Evolutionary conservation across 116 monocot genomes (phyloP).

Genomic region (Iris pallida): DNA sequence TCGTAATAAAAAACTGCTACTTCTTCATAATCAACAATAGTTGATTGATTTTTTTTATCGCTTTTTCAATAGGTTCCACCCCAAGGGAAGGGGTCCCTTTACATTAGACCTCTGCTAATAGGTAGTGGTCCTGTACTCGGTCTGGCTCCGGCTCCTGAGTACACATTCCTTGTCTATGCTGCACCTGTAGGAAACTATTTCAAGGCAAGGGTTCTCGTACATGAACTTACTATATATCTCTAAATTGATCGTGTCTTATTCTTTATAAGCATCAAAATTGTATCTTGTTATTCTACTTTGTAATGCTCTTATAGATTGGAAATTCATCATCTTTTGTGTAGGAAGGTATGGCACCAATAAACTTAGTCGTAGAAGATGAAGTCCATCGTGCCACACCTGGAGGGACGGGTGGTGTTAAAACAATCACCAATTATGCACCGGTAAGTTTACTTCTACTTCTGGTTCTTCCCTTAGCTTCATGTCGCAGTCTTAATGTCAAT

Average conservation of each 20-base stretch:
- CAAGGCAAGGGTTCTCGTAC: too few relatives aligned
- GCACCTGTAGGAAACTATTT: slow-evolving; percentile 88
- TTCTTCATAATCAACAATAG: too few relatives aligned
- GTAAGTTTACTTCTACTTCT: slow-evolving; percentile 6
- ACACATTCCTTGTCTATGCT: slow-evolving; percentile 66
- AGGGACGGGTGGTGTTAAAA: slow-evolving; percentile 15
- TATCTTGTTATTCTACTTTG: too few relatives aligned
- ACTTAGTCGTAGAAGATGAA: too few relatives aligned
- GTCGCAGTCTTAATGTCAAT: too few relatives aligned
- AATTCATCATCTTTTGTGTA: too few relatives aligned
- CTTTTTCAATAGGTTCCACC: slow-evolving; percentile 93
- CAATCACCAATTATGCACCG: slow-evolving; percentile 18
- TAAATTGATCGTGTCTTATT: too few relatives aligned
- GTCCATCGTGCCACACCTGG: slow-evolving; percentile 23
- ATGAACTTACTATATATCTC: too few relatives aligned
- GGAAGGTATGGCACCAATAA: too few relatives aligned
- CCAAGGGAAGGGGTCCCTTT: slow-evolving; percentile 70
- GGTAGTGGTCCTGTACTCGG: slow-evolving; percentile 81
- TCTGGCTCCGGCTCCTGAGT: slow-evolving; percentile 77
- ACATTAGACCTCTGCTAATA: slow-evolving; percentile 74
- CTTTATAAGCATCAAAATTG: slow-evolving; percentile 57
- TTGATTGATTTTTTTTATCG: too few relatives aligned
- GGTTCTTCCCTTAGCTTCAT: too few relatives aligned
- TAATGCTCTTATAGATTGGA: too few relatives aligned
- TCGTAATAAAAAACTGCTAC: slow-evolving; percentile 11